Evolutionary conservation across 768 basidiomycete species (phyloP).

Genomic region (Hydnomerulius pinastri): DNA sequence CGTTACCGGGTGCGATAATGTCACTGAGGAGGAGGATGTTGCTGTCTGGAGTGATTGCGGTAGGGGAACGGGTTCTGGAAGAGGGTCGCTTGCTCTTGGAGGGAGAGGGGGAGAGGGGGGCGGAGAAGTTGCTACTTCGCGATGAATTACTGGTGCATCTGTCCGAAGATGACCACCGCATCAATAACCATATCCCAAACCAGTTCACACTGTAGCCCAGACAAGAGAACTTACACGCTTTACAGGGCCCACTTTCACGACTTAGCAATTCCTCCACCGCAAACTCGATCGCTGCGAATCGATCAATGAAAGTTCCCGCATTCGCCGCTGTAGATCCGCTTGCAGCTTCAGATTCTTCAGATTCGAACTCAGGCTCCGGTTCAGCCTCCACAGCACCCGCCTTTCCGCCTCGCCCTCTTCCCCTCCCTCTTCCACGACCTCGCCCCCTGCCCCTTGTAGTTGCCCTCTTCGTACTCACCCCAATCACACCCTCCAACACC

Average conservation of each 20-base stretch:
- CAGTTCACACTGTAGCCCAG: background rate
- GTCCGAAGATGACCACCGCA: background rate
- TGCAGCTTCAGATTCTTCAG: slow-evolving; percentile 8
- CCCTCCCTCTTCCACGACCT: background rate
- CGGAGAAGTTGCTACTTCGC: slow-evolving; percentile 1
- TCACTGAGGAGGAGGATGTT: too few relatives aligned
- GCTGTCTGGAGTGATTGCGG: too few relatives aligned
- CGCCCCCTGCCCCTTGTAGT: background rate
- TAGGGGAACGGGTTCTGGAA: background rate
- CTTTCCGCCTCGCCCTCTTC: background rate
- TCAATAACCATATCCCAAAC: background rate
- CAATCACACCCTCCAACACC: slow-evolving; percentile 15
- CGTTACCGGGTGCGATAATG: too few relatives aligned
- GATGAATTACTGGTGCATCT: background rate
- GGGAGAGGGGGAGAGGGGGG: background rate
- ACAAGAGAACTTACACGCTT: slow-evolving; percentile 6
- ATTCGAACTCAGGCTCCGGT: background rate
- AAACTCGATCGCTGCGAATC: slow-evolving; percentile 18
- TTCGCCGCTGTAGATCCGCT: background rate
- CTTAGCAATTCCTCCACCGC: slow-evolving; percentile 20
- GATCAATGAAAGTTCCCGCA: slow-evolving; percentile 3
- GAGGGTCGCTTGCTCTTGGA: background rate
- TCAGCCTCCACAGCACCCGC: background rate
- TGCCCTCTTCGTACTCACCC: slow-evolving; percentile 2
- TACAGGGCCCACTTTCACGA: slow-evolving; percentile 3